Base-by-base conservation (phyloP, 164 flowering plant species). In the Liquidambar formosana region DNA sequence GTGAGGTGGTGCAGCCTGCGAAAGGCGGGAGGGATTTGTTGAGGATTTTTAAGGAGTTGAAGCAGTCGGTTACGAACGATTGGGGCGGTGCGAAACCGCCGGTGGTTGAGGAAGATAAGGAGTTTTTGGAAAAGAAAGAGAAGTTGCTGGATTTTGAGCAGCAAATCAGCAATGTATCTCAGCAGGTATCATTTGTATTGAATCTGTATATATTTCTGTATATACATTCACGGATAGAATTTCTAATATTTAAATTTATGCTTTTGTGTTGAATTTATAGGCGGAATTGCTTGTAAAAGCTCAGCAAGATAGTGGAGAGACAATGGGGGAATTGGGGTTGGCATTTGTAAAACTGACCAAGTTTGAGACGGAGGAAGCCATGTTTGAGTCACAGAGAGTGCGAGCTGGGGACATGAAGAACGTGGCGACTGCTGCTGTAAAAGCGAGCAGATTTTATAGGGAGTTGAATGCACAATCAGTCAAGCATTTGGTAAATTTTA, bases 271-370 rank as follows among this genome's bases (percentile, higher is more conserved):
- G 53, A 46, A 47, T 26, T 19, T 46, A 13, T 72, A 96, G 99
- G 98, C 99, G 16, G 99, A 96, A 82, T 71, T 85, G 18, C 81
- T 93, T 70, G 97, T 96, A 8, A 96, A 96, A 76, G 95, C 95
- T 52, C 99, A 96, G 77, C 97, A 96, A 81, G 98, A 93, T 77
- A 85, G 92, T 77, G 99, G 98, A 71, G 96, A 93, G 71, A 92
- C 97, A 45, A 85, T 92, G 91, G 99, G 99, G 26, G 95, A 90
- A 68, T 71, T 96, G 58, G 99, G 99, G 19, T 66, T 96, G 57
- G 86, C 98, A 22, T 90, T 93, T 67, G 81, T 96, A n/a, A 93
- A 96, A 61, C 73, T 96, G 73, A 84, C 94, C 0, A 96, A 93
- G 56, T 93, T 93, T 73, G 99, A 96, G 81, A 88, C 82, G 2